Percentiles rank a stretch among this genome's conserved stretches.
Evolutionary conservation across 495 filamentous ascomycete species (phyloP).

Genomic region (Hypoxylon lienhwacheense): DNA sequence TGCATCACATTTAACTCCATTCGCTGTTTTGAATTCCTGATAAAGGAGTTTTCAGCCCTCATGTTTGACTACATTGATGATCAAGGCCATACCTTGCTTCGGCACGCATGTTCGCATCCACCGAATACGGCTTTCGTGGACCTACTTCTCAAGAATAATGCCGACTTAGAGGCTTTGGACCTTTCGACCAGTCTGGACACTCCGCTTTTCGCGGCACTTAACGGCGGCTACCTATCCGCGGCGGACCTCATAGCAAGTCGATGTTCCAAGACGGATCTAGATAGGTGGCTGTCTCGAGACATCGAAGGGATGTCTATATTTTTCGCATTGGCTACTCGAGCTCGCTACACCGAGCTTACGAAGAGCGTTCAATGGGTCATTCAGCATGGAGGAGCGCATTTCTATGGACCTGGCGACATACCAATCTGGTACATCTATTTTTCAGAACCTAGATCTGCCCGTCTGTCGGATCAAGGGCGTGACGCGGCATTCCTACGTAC

Average conservation of each 20-base stretch:
- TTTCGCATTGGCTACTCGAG: too few species aligned
- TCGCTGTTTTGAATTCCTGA: constrained; percentile 1
- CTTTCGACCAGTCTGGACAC: too few species aligned
- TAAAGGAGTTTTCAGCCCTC: background rate
- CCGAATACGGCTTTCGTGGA: too few species aligned
- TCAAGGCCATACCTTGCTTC: background rate
- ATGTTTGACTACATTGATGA: background rate
- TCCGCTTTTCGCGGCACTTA: too few species aligned
- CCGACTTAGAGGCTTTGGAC: too few species aligned
- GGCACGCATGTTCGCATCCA: background rate
- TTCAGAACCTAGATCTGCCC: background rate
- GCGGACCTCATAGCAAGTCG: too few species aligned
- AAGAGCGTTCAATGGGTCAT: background rate
- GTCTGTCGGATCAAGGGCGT: background rate
- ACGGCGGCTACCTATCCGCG: too few species aligned
- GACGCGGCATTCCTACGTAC: background rate
- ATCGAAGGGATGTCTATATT: too few species aligned
- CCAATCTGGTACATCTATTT: background rate
- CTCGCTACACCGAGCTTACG: too few species aligned
- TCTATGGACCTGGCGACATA: background rate
- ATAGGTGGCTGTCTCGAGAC: too few species aligned
- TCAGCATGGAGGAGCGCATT: background rate
- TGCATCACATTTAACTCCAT: background rate
- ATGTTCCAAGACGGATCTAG: too few species aligned
- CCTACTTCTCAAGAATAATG: too few species aligned